Evolutionary conservation across 2,329 filamentous ascomycete genomes (phyloP).

Genomic region (Scedosporium dehoogii): DNA sequence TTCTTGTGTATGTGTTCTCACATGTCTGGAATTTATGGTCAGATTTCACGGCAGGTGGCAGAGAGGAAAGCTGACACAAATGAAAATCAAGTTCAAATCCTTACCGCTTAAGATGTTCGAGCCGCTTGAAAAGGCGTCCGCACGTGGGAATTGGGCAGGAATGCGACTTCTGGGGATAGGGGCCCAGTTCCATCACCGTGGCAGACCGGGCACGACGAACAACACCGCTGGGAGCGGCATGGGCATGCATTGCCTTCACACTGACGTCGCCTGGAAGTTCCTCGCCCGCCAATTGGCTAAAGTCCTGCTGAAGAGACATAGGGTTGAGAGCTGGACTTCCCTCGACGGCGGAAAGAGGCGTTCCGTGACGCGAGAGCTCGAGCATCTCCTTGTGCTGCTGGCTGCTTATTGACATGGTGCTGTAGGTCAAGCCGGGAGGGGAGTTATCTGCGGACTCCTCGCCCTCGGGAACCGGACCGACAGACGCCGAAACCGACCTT

Average conservation of each 20-base stretch:
- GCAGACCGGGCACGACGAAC: slow-evolving; percentile 86
- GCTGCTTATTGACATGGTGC: slow-evolving; percentile 52
- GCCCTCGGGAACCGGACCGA: slow-evolving; percentile 69
- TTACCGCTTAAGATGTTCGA: slow-evolving; percentile 99
- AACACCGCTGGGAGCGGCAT: slow-evolving; percentile 54
- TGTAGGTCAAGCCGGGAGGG: slow-evolving; percentile 65
- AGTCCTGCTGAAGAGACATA: slow-evolving; percentile 61
- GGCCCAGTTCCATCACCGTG: slow-evolving; percentile 91
- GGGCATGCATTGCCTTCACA: slow-evolving; percentile 43
- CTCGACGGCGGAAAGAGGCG: slow-evolving; percentile 77
- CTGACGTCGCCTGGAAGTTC: slow-evolving; percentile 44
- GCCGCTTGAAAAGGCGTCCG: slow-evolving; percentile 92
- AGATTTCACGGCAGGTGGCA: slow-evolving; percentile 31
- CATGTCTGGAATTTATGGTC: slow-evolving; percentile 61
- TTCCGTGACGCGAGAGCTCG: slow-evolving; percentile 80
- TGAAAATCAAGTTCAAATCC: slow-evolving; percentile 29
- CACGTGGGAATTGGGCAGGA: slow-evolving; percentile 99
- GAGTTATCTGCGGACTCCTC: slow-evolving; percentile 74
- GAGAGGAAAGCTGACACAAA: slow-evolving; percentile 26
- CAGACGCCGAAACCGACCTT: slow-evolving; percentile 80
- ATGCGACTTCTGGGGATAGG: slow-evolving; percentile 95
- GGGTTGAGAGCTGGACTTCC: slow-evolving; percentile 68
- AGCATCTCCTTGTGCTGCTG: slow-evolving; percentile 71
- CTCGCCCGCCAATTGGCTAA: slow-evolving; percentile 51
- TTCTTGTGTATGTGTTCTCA: slow-evolving; percentile 98